Evolutionary conservation across 1,139 yeast genomes (phyloP), one percentile per base, ranked within the genome.

Genomic region (Spencermartinsiella ligniputridi): DNA sequence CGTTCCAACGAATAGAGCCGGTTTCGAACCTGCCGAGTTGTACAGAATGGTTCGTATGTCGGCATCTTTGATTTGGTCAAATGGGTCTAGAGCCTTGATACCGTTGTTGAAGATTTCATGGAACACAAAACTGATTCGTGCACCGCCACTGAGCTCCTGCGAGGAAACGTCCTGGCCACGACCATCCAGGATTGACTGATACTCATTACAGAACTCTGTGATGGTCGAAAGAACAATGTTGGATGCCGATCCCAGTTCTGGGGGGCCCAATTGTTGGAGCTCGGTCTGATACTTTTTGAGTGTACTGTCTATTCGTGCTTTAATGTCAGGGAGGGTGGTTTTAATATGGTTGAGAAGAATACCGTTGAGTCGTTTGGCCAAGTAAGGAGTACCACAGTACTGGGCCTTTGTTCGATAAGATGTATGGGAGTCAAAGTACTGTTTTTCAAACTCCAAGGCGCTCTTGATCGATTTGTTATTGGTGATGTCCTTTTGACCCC

Each of bases 401-500:
- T 83, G 89, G 11, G 96, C 92, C 67, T 90, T 92, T 32, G 95
- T 88, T 75, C 73, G 88, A 63, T 92, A 97, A n/a, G 97, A 95
- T 56, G 94, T 76, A 30, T 97, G 94, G 55, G 84, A 82, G 70
- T 90, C 92, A 62, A 92, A 92, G 60, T 78, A 92, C 29, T 71
- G 67, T 51, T 76, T 76, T 68, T 92, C 98, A 63, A 85, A 92
- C 39, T 75, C 75, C 57, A 92, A 75, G 3, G 98, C 98, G 35
- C 83, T 84, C 64, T 92, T 79, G 60, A 92, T 92, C 13, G 96
- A 84, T 66, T 90, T 92, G 59, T 81, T 83, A 47, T 69, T 66
- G 64, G 89, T 95, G 58, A 92, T 94, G 69, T 92, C 98, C 64
- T 84, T 88, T 71, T 92, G 98, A 60, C 98, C 97, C 69, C 98